Conservation (phyloP, 2,329 filamentous ascomycete genomes). For the Pseudogymnoascus sp. region DNA sequence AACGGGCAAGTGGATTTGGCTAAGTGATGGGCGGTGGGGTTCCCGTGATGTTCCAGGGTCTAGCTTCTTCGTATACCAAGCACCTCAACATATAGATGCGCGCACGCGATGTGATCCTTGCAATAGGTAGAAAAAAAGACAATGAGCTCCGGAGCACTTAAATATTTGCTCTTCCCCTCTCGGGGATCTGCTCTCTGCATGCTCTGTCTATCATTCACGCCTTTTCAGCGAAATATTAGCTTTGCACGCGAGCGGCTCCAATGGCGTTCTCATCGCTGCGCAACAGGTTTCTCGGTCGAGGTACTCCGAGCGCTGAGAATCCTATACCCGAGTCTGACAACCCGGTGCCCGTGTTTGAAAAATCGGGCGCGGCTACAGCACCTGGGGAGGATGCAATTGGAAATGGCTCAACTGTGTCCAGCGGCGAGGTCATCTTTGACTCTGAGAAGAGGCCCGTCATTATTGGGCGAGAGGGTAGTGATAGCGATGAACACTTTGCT, state of each 20-base stretch:
- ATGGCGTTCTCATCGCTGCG: not conserved
- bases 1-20: not conserved
- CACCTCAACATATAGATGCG: not conserved
- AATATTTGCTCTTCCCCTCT: not conserved
- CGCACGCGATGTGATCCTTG: not conserved
- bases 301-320: not conserved
- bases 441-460: not conserved
- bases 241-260: not conserved
- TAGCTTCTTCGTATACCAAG: not conserved
- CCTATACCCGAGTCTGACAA: not conserved
- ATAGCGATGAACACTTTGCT: conserved; percentile 18
- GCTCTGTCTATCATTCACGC: not conserved
- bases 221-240: not conserved
- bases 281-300: not conserved
- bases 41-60: not conserved
- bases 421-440: not conserved
- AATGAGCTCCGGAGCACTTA: not conserved
- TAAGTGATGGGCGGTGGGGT: not conserved
- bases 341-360: not conserved
- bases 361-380: not conserved
- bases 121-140: not conserved
- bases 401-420: not conserved
- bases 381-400: not conserved
- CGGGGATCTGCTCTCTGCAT: not conserved
- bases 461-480: not conserved